Percentiles rank a stretch among this genome's conserved stretches.
phyloP scores from a whole-genome alignment of 1,284 basidiomycete species.

The Malassezia dermatis region DNA sequence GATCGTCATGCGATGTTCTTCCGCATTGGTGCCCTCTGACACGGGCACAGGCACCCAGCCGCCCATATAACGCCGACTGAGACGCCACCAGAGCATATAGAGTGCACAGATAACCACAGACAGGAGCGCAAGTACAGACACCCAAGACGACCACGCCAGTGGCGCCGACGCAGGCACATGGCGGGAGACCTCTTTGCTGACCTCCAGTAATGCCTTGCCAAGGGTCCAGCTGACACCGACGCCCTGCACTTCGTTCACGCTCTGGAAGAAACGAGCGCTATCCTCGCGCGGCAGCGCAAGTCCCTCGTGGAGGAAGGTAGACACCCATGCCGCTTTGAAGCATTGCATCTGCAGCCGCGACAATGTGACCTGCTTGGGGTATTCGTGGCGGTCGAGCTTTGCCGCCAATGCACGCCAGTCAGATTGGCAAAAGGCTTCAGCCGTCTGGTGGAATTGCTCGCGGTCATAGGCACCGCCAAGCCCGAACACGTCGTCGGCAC shows the following conservation, averaged over 20 bases:
- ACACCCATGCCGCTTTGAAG: slow-evolving; percentile 98
- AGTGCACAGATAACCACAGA: background rate
- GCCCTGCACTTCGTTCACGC: slow-evolving; percentile 76
- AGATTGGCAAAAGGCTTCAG: slow-evolving; percentile 69
- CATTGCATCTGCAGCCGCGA: slow-evolving; percentile 89
- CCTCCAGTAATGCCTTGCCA: slow-evolving; percentile 95
- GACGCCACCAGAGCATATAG: background rate
- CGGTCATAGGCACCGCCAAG: slow-evolving; percentile 91
- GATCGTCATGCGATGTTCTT: slow-evolving; percentile 1
- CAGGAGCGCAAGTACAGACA: background rate
- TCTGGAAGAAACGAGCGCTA: slow-evolving; percentile 62
- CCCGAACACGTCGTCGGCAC: slow-evolving; percentile 87
- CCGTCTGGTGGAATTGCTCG: slow-evolving; percentile 86
- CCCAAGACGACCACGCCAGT: background rate
- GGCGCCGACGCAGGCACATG: background rate
- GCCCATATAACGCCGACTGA: background rate
- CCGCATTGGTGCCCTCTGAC: background rate
- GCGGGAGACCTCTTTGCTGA: slow-evolving; percentile 54
- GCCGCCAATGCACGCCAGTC: slow-evolving; percentile 67
- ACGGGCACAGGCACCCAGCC: background rate
- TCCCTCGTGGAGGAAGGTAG: slow-evolving; percentile 89
- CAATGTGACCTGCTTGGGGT: slow-evolving; percentile 57
- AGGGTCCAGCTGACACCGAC: slow-evolving; percentile 95
- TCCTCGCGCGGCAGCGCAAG: slow-evolving; percentile 72
- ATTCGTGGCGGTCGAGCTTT: slow-evolving; percentile 46